phyloP scores from a whole-genome alignment of 2,329 filamentous ascomycete genomes.

The Domatiomyces globalis region DNA sequence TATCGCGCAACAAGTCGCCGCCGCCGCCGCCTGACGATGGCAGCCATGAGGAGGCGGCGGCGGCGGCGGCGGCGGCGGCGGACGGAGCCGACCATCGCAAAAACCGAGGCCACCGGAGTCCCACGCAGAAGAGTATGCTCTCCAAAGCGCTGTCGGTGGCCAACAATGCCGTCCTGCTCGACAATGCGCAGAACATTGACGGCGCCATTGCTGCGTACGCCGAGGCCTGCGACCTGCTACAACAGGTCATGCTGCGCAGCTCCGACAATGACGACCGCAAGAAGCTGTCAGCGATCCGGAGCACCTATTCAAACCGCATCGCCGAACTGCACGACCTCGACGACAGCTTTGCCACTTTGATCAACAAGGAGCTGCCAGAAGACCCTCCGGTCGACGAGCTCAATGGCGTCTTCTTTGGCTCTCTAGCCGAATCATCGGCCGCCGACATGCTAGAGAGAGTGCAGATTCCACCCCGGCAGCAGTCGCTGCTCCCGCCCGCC shows the following conservation, averaged over 20 bases:
- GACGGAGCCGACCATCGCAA: conserved; percentile 14
- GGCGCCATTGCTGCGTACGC: conserved; percentile 79
- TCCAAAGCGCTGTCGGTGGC: conserved; percentile 92
- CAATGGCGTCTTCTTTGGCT: conserved; percentile 11
- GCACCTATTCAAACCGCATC: conserved; percentile 82
- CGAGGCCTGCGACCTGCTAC: conserved; percentile 77
- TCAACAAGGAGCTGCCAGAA: conserved; percentile 64
- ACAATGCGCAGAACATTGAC: conserved; percentile 91
- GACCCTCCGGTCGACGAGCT: conserved; percentile 50
- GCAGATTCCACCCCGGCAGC: conserved; percentile 16
- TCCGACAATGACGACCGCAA: conserved; percentile 72
- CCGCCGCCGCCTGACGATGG: conserved; percentile 1
- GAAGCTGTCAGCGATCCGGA: conserved; percentile 83
- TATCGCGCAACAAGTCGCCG: conserved; percentile 5
- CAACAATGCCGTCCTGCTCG: conserved; percentile 85
- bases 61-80: neutral
- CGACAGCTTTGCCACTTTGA: conserved; percentile 33
- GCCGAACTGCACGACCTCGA: conserved; percentile 65
- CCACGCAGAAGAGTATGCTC: conserved; percentile 85
- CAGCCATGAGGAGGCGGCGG: neutral
- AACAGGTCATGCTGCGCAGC: conserved; percentile 75
- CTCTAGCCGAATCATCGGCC: conserved; percentile 18
- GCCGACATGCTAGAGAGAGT: conserved; percentile 11
- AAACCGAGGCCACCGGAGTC: conserved; percentile 30
- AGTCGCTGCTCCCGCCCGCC: conserved; percentile 16